phyloP scores from a whole-genome alignment of 345 rosid genomes.

The Salix brachista region DNA sequence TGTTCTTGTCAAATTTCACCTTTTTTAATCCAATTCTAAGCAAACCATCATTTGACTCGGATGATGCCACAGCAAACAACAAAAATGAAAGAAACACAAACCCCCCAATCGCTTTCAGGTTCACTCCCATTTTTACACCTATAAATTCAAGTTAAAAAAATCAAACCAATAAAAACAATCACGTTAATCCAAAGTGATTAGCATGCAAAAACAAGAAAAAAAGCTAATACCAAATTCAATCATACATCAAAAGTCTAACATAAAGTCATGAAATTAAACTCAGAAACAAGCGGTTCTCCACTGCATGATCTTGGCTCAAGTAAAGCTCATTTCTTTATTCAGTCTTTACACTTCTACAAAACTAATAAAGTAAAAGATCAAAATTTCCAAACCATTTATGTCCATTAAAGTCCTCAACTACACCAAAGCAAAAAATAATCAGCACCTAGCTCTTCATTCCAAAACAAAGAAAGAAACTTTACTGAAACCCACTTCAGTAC shows the following conservation, averaged over 20 bases:
- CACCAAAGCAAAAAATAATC: not conserved
- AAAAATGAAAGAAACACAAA: constrained; percentile 41
- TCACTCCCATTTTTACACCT: constrained; percentile 54
- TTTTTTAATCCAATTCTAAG: constrained; percentile 30
- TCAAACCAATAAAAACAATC: not conserved
- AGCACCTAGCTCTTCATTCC: not conserved
- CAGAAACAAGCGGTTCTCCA: not conserved
- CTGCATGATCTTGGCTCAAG: not conserved
- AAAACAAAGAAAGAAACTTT: not conserved
- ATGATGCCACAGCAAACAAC: constrained; percentile 32
- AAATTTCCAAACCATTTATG: not conserved
- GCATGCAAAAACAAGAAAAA: not conserved
- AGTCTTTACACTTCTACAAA: not conserved
- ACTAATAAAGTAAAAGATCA: not conserved
- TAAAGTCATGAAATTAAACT: not conserved
- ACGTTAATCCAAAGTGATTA: not conserved
- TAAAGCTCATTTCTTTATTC: not conserved
- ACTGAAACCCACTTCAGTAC: not conserved
- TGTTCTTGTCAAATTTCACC: constrained; percentile 16
- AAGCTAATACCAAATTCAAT: not conserved
- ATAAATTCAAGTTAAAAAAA: constrained; percentile 2
- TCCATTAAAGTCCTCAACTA: not conserved
- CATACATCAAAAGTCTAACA: not conserved
- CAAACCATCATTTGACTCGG: constrained; percentile 10
- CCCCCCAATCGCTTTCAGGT: constrained; percentile 24